Base-by-base conservation (phyloP, 768 basidiomycete genomes). In the Gautieria morchelliformis region DNA sequence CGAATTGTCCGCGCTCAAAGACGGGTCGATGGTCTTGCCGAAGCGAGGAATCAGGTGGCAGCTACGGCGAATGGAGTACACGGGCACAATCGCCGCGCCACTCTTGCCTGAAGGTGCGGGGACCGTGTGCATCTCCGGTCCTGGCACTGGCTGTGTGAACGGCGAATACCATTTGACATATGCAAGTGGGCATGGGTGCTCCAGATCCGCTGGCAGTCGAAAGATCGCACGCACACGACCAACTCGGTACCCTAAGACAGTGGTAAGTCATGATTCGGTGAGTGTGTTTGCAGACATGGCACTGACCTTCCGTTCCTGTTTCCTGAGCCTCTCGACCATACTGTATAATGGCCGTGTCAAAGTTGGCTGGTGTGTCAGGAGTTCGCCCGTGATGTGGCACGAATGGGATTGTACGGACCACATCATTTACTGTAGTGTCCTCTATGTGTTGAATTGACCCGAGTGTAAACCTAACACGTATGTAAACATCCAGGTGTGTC, bases 141-240 rank as follows among this genome's bases (percentile, higher is more conserved):
- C 40, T 4, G 3, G 40, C 4, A 8, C 40, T 41, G 40, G 39
- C 17, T 45, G 19, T 1, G 20, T 27, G 44, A 66, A 50, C 1
- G 59, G 48, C 0, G 53, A 63, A 50, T 63, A 68, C 63, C 64
- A 67, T 20, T 69, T 59, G 20, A 69, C 37, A 45, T 68, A 69
- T 1, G 66, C 64, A 15, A 68, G 59, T 0, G 58, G 59, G n/a
- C 52, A 58, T 3, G 59, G 20, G 20, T 48, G 50, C 10, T 49
- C 63, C 22, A 60, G 50, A 27, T 56, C 32, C 5, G 6, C 22
- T n/a, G 63, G 59, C 1, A 62, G 17, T 10, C 27, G 58, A 33
- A 67, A 63, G 11, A 64, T 59, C 3, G 50, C 22, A 4, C 40
- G 45, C 9, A 67, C 50, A 39, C 56, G 60, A 1, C 53, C 64